Evolutionary conservation across 176 grass and related monocot species (phyloP).

Genomic region (Oryza glaberrima): DNA sequence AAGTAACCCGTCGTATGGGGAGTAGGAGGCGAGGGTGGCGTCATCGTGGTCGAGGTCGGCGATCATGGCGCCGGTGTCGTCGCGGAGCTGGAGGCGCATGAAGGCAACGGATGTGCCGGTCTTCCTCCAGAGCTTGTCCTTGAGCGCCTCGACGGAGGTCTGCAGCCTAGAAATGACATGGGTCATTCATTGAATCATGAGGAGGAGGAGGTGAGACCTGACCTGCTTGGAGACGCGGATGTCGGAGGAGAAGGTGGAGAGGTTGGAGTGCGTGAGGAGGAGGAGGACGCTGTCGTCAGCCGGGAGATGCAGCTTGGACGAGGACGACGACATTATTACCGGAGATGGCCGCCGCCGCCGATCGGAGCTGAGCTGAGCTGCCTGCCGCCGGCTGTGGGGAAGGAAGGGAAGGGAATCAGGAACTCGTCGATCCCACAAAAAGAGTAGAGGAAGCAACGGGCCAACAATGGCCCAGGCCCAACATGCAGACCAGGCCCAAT

Average conservation of each 20-base stretch:
- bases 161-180: slow-evolving; percentile 9
- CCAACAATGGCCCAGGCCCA: neutral
- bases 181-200: neutral
- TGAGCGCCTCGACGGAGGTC: slow-evolving; percentile 73
- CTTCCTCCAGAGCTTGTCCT: slow-evolving; percentile 96
- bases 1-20: slow-evolving; percentile 64
- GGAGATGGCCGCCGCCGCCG: neutral
- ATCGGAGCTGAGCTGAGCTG: neutral
- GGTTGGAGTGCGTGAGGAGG: slow-evolving; percentile 81
- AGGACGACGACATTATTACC: slow-evolving; percentile 56
- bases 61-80: slow-evolving; percentile 75
- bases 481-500: neutral
- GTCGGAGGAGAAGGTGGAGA: slow-evolving; percentile 76
- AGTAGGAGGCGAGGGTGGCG: slow-evolving; percentile 71
- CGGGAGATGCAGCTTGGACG: slow-evolving; percentile 65
- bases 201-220: neutral
- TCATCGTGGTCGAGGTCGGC: slow-evolving; percentile 60
- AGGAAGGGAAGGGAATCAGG: too few relatives aligned
- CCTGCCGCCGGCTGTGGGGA: too few relatives aligned
- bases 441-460: neutral
- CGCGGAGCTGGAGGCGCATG: slow-evolving; percentile 82
- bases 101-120: slow-evolving; percentile 66
- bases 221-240: slow-evolving; percentile 82
- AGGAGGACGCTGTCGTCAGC: slow-evolving; percentile 73
- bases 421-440: too few relatives aligned